Evolutionary conservation across 164 flowering plant genomes (phyloP).

Genomic region (Umbilicus rupestris): DNA sequence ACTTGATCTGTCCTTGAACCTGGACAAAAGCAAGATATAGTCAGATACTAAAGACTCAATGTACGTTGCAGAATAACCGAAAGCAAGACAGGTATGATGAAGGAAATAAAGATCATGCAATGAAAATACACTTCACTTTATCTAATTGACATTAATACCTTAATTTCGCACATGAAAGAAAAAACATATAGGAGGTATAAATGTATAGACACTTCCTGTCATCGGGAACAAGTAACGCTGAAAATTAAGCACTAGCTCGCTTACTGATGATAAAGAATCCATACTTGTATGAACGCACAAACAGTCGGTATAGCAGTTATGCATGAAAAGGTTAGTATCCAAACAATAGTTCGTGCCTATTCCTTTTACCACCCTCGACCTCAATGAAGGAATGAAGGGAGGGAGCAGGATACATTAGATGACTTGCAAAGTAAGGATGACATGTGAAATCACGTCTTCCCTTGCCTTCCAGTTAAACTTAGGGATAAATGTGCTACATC

Average conservation of each 20-base stretch:
- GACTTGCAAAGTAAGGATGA: no score
- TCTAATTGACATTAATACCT: no score
- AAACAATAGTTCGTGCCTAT: no score
- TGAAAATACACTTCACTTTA: background rate
- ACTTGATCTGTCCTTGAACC: slow-evolving; percentile 92
- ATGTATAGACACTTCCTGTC: background rate
- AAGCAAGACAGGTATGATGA: background rate
- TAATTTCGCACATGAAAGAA: background rate
- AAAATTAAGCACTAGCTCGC: background rate
- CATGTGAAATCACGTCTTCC: no score
- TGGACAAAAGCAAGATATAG: slow-evolving; percentile 17
- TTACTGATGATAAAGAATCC: background rate
- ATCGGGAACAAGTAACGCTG: background rate
- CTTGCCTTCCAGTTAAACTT: no score
- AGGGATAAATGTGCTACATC: no score
- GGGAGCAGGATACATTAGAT: no score
- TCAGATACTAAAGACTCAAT: background rate
- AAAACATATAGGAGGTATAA: background rate
- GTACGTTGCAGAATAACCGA: background rate
- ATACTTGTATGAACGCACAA: background rate
- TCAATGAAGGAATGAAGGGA: no score
- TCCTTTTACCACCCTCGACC: no score
- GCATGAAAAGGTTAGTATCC: no score
- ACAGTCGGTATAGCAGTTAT: no score
- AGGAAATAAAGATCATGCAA: background rate